Evolutionary conservation across 164 flowering plant species (phyloP), one percentile per base, ranked within the genome.

Genomic region (Echeveria elegans): DNA sequence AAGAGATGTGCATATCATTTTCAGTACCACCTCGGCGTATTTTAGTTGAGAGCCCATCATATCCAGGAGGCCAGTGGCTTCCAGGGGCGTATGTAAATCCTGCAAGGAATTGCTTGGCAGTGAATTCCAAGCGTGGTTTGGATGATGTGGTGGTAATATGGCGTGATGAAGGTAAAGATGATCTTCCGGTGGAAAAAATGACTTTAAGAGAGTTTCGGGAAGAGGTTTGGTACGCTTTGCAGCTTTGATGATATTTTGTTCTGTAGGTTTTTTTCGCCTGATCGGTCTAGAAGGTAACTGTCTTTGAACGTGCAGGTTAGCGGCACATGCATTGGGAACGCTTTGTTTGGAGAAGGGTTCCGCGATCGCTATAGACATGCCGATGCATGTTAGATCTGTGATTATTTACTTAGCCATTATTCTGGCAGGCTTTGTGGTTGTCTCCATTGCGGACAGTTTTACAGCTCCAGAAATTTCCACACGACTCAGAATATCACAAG

Each of bases 401-500:
- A 71, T 88, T 62, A 81, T 87, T 70, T 93, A 93, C 79, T 81
- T 93, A 50, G 93, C 96, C 66, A 87, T 90, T 71, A 83, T 93
- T 72, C 78, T 93, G 64, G 87, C 96, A 9, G 97, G 98, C 67
- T 78, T 81, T 73, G 86, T 85, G 23, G 96, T 90, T 81, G 98
- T 93, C 32, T 88, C 98, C 8, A 90, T 93, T 68, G 98, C 98
- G 67, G 98, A 93, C 74, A 90, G 98, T 71, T 93, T 93, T 82
- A 88, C 96, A 34, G 72, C 98, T 29, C 65, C 15, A 71, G 97
- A 93, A 75, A 93, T 93, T 74, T 79, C 92, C 53, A 77, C 82
- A 19, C 83, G 98, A 75, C 86, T 93, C 66, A 82, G 65, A 67
- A 75, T 90, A 74, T 85, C 98, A 58, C 69, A 81, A 34, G 88